Base-by-base conservation (phyloP, 768 basidiomycete species). In the Cyclocybe aegerita region DNA sequence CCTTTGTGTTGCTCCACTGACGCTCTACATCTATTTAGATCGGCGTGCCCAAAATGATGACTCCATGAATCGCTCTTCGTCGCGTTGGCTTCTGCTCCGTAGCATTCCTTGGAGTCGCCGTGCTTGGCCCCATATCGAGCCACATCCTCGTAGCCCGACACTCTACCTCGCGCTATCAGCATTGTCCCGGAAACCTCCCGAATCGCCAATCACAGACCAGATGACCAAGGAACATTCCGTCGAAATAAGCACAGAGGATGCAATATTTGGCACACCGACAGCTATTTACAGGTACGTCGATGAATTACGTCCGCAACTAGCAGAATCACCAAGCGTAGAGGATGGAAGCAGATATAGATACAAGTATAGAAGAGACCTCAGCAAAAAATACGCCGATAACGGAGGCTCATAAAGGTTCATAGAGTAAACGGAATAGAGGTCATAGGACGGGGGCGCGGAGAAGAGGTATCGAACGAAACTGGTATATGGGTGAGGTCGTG, bases 401-500 rank as follows among this genome's bases (percentile, higher is more conserved):
- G 37, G 44, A 48, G 55, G 46, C 44, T 49, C 38, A 33, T 40
- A 40, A 30, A 16, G 38, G 46, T 48, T 49, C 37, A 54, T 56
- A 42, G 35, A 9, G 47, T 34, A 49, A 14, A 46, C n/a, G 32
- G 17, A 14, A 46, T 48, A 46, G 46, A 45, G 32, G 29, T 17
- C 17, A 35, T 44, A 48, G 33, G 38, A 37, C n/a, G 23, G 29
- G 16, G 40, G 31, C 31, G 40, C 34, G 44, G n/a, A 52, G 46
- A 16, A 47, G 34, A 47, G 56, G 58, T 59, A 63, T 57, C 45
- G 43, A 54, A 35, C 31, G 46, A 43, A 45, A 35, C 46, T 56
- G 58, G 56, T 54, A 56, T 53, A 39, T n/a, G 42, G 54, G 56
- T 59, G 38, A 61, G 55, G 36, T 40, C 32, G 46, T 36, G 44